Evolutionary conservation across 129 eudicot species (phyloP), one percentile per base, ranked within the genome.

Genomic region (Pittosporum tobira): DNA sequence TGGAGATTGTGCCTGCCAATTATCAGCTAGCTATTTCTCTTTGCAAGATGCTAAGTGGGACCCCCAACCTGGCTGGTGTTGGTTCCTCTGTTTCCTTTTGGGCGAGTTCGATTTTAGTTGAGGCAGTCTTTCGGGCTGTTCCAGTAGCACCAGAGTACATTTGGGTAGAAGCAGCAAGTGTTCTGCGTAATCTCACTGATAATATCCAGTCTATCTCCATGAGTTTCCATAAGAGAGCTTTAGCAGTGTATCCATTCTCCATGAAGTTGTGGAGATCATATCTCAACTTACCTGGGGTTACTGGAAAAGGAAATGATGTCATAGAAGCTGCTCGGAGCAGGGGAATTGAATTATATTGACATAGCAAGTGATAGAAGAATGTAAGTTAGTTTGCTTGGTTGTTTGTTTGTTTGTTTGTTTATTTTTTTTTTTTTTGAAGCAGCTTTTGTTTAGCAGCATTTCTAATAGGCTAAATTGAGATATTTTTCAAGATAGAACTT

Each of bases 121-220:
- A 76, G 61, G 74, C 89, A 51, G 69, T 85, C 43, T 81, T 73
- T 76, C 81, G 67, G 51, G 78, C 87, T 0, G 86, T 85, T 55
- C 95, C 95, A 27, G 73, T 85, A 38, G 84, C 89, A 51, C 81
- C 95, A 9, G 89, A 85, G 57, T 61, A 56, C 50, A 69, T 76
- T 34, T 85, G 89, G 89, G 73, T 79, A 15, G 87, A 81, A 61
- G 83, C 89, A 21, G 86, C 80, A 1, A 72, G 57, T 23, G 27
- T 79, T 29, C 71, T 85, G 68, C 72, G 60, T 26, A 66, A 53
- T 43, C 62, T 81, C 18, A 53, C 73, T 1, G 65, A 59, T n/a
- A n/a, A n/a, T 49, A 51, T 64, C 23, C 72, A 61, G 67, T 14
- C 80, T 0, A 42, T 81, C 21, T 44, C 61, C 3, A 71, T 63